Base-by-base conservation (phyloP, 139 green algal genomes). In the Volvox africanus region DNA sequence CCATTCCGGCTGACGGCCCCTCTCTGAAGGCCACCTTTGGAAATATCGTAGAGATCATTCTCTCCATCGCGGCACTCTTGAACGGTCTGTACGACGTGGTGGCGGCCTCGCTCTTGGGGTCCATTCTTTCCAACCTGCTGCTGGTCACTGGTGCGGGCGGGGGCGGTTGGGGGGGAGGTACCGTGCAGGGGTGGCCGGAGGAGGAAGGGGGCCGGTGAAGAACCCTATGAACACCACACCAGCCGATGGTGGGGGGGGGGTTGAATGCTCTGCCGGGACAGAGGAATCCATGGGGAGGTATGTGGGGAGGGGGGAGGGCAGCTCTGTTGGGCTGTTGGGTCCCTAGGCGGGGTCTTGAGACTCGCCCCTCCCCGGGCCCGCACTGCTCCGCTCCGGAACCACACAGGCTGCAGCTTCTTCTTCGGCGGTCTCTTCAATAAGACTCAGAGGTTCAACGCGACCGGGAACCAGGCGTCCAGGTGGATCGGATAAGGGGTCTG, bases 21-120 rank as follows among this genome's bases (percentile, higher is more conserved):
- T 24, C 1, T 5, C 26, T n/a, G n/a, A n/a, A 99, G 91, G 97
- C 97, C 22, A 99, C 97, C 2, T 99, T 99, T 92, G 97, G 97
- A 65, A 99, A 99, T 79, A 95, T 98, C 14, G 97, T 98, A 73
- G 98, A 99, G 94, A 92, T 99, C 88, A 99, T 99, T 86, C 93
- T 99, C 28, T 96, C 94, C 28, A 89, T 99, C 11, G 94, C 96
- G 13, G 97, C 97, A 12, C 93, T 99, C 75, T 85, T 85, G 5
- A 95, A 97, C 82, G 97, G 96, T 0, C 92, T 99, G 68, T 97
- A 96, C 84, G 93, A 87, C 20, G 97, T 99, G 22, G 97, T 99
- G 22, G 94, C 96, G 32, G 95, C 93, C 26, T 97, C 95, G 0
- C 94, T 99, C 55, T 92, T 99, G 18, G 97, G 97, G 22, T 97